Evolutionary conservation across 2,329 filamentous ascomycete species (phyloP).

Genomic region (Aureobasidium zeae): DNA sequence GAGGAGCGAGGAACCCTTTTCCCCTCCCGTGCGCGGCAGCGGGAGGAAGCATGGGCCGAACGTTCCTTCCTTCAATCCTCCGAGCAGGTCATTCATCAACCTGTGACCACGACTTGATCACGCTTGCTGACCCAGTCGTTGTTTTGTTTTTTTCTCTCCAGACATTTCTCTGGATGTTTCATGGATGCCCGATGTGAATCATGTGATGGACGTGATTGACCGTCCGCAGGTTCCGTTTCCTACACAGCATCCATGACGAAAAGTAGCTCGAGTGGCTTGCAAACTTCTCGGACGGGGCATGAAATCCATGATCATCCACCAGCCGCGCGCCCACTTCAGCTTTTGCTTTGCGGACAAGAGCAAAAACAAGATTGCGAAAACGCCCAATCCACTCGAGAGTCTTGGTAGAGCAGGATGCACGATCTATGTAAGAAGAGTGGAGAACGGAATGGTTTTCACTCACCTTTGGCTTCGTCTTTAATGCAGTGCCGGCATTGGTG

Average conservation of each 20-base stretch:
- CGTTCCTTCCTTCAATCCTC: too few species aligned
- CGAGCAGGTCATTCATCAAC: too few species aligned
- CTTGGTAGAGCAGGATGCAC: background rate
- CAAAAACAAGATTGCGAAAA: too few species aligned
- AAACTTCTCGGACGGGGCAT: too few species aligned
- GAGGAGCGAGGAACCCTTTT: slow-evolving; percentile 5
- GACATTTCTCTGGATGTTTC: too few species aligned
- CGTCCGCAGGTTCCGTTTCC: too few species aligned
- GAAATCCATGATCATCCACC: slow-evolving; percentile 9
- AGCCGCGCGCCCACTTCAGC: background rate
- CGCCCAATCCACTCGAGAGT: too few species aligned
- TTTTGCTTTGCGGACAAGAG: slow-evolving; percentile 1
- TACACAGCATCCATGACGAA: too few species aligned
- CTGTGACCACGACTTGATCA: slow-evolving; percentile 4
- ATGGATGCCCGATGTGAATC: too few species aligned
- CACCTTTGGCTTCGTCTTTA: slow-evolving; percentile 83
- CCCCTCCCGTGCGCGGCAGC: too few species aligned
- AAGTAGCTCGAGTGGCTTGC: slow-evolving; percentile 5
- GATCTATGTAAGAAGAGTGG: slow-evolving; percentile 4
- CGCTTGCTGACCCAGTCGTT: background rate
- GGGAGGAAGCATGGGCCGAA: slow-evolving; percentile 13
- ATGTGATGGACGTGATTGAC: too few species aligned
- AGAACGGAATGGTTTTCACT: slow-evolving; percentile 24
- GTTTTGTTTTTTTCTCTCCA: background rate
- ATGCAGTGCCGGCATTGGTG: slow-evolving; percentile 61